Evolutionary conservation across 495 filamentous ascomycete genomes (phyloP), one percentile per base, ranked within the genome.

Genomic region (Aspergillus sclerotiicarbonarius): DNA sequence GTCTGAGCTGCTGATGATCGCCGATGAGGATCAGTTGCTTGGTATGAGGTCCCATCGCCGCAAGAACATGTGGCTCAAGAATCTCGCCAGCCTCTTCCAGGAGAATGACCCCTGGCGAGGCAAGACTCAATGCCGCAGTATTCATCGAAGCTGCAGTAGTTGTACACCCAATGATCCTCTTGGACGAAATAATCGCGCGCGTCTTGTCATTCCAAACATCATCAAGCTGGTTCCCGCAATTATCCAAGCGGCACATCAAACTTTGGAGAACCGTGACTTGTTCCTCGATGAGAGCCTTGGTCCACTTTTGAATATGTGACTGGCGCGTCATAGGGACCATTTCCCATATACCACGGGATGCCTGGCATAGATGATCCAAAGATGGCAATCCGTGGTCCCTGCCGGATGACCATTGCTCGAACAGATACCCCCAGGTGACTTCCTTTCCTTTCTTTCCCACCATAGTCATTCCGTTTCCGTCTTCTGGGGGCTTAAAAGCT

Each of bases 1-100:
- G 90, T 4, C 89, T 78, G 4, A 94, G 77, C 55, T 94, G 90
- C 59, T 86, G 80, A 61, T 92, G 88, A 59, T 94, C 90, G 3
- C 90, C 90, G 35, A 92, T 92, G 7, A 92, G 67, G 8, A 90
- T 75, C 4, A 90, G 62, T 32, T 92, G 87, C 60, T 89, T 82
- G 8, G 85, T 87, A 0, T 77, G 67, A 0, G 81, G 69, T 0
- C 72, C 67, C 21, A 94, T 62, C 0, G 87, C 82, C 0, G 88
- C 85, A 0, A 92, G 66, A 37, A 91, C 75, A 63, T 92, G 86
- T 20, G 77, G 81, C 63, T 94, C 90, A 2, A 92, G 68, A 29
- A 92, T 88, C 61, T 94, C 90, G 7, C 90, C 89, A 4, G 89
- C 89, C 62, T 94, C 90, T 65, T 94, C 90, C 0, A 91, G 81